phyloP scores from a whole-genome alignment of 129 eudicot genomes.

The Escallonia herrerae region DNA sequence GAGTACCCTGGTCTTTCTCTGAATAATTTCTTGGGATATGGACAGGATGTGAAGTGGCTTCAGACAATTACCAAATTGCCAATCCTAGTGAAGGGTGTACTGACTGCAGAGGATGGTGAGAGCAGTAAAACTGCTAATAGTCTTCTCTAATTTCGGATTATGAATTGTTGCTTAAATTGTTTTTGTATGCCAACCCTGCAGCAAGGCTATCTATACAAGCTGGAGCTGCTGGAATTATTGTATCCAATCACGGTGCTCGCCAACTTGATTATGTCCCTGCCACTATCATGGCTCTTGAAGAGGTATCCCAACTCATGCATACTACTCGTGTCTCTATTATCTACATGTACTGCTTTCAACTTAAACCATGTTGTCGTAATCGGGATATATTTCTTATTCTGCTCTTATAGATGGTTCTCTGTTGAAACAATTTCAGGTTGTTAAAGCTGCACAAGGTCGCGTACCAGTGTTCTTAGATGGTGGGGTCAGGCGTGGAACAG shows the following conservation, averaged over 20 bases:
- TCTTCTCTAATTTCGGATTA: not conserved
- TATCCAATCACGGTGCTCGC: conserved; percentile 96
- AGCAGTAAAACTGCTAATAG: not conserved
- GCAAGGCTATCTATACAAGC: conserved; percentile 87
- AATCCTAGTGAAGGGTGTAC: conserved; percentile 89
- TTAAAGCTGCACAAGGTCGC: conserved; percentile 91
- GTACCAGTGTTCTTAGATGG: conserved; percentile 93
- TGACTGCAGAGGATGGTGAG: conserved; percentile 96
- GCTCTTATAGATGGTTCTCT: not conserved
- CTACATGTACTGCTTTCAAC: not conserved
- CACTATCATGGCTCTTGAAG: conserved; percentile 89
- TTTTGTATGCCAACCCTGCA: conserved; percentile 27
- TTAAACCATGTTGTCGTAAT: not conserved
- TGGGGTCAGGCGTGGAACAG: conserved; percentile 97
- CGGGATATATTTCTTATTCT: too few relatives aligned
- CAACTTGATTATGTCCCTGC: conserved; percentile 97
- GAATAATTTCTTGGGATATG: conserved; percentile 2
- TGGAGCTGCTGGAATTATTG: conserved; percentile 93
- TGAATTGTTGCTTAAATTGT: not conserved
- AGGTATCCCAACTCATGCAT: conserved; percentile 37
- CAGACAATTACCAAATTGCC: conserved; percentile 88
- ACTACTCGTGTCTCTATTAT: not conserved
- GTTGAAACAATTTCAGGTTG: conserved; percentile 41
- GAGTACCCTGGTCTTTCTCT: not conserved
- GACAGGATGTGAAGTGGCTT: conserved; percentile 92